A percentile compares a stretch with the other conserved stretches of the same genome.
Conservation (phyloP, 2,329 filamentous ascomycete species). For the Leptographium galeiforme region DNA sequence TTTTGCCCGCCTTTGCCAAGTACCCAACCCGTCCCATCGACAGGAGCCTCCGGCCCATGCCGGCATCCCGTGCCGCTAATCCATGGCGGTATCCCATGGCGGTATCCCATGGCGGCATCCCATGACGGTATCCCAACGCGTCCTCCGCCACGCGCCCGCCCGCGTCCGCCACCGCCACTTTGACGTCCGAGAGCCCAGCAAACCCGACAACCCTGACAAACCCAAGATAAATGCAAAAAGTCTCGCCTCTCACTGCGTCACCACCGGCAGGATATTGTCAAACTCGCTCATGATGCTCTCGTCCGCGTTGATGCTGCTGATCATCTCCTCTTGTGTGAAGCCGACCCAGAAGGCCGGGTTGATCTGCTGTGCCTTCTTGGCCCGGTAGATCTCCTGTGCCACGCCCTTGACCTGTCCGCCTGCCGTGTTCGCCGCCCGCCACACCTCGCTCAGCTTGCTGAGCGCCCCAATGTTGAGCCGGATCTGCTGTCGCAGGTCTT, state of each 20-base stretch:
- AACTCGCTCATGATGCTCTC: slow-evolving; percentile 47
- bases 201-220: no score
- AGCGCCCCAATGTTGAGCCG: slow-evolving; percentile 67
- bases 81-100: no score
- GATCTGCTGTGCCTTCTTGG: slow-evolving; percentile 41
- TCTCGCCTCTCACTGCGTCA: slow-evolving; percentile 9
- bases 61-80: no score
- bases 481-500: slow-evolving; percentile 59
- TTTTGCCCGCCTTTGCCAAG: neutral
- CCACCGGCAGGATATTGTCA: slow-evolving; percentile 22
- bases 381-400: slow-evolving; percentile 59
- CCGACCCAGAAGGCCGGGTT: slow-evolving; percentile 41
- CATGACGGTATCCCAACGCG: no score
- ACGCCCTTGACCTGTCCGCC: slow-evolving; percentile 63
- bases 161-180: no score
- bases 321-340: slow-evolving; percentile 40
- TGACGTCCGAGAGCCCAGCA: no score
- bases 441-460: slow-evolving; percentile 53
- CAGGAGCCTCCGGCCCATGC: no score
- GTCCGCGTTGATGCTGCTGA: slow-evolving; percentile 40
- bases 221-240: neutral
- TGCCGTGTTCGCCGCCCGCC: slow-evolving; percentile 58
- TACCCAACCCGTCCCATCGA: neutral
- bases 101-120: no score
- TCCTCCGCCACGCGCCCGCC: no score